These are phyloP conservation scores for Omphalotus guepiniiformis DNA, from an alignment of 768 basidiomycete genomes.

Conservation along the genomic window DNA sequence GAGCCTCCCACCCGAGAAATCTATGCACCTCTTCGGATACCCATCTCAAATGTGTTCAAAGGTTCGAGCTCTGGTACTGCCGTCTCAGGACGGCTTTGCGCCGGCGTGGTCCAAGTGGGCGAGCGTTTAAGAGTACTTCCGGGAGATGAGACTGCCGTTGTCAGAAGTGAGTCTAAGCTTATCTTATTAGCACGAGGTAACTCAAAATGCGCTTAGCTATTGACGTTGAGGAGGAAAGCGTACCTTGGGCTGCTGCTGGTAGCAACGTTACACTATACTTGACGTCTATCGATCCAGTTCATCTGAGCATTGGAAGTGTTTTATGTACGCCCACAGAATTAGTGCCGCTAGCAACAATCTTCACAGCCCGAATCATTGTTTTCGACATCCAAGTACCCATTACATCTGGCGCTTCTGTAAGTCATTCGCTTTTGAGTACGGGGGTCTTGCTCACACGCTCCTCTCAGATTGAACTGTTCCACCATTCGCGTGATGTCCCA, in stretches of 20 bases:
- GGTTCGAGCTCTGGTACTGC: conserved; percentile 75
- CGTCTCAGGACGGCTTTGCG: conserved; percentile 79
- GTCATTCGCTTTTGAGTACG: conserved; percentile 13
- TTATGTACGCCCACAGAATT: conserved; percentile 71
- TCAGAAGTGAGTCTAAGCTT: conserved; percentile 50
- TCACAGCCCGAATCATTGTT: conserved; percentile 85
- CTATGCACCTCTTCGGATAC: conserved; percentile 72
- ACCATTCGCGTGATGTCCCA: conserved; percentile 90
- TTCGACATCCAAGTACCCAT: conserved; percentile 93
- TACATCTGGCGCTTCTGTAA: conserved; percentile 78
- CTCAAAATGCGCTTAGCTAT: conserved; percentile 54
- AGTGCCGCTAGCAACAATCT: conserved; percentile 72
- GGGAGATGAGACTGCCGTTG: conserved; percentile 84
- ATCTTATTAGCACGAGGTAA: neutral
- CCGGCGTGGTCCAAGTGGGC: conserved; percentile 89
- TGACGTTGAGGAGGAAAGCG: conserved; percentile 71
- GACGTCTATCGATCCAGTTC: conserved; percentile 77
- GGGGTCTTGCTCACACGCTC: neutral
- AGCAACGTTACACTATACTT: conserved; percentile 85
- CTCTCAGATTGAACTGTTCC: conserved; percentile 83
- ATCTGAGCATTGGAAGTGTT: conserved; percentile 85
- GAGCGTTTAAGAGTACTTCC: conserved; percentile 84
- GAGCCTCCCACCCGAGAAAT: conserved; percentile 81
- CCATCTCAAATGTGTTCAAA: conserved; percentile 94
- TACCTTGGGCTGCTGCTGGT: conserved; percentile 88